Evolutionary conservation across 2,329 filamentous ascomycete genomes (phyloP).

Genomic region (Epichloe coenophiala): DNA sequence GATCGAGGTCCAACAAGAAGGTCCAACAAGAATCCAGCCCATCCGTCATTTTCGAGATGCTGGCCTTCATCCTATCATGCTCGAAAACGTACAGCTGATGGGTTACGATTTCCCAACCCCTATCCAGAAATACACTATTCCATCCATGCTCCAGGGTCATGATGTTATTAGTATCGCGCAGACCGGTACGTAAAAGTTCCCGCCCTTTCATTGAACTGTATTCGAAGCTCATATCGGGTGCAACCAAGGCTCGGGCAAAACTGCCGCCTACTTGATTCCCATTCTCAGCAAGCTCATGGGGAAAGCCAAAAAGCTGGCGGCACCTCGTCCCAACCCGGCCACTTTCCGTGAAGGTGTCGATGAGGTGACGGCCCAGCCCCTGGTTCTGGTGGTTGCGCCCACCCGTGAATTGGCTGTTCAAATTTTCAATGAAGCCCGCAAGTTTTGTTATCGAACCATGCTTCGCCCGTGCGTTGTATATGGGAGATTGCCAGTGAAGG

Average conservation of each 20-base stretch:
- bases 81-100: conserved; percentile 61
- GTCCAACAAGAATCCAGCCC: conserved; percentile 35
- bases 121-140: conserved; percentile 76
- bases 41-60: conserved; percentile 54
- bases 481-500: conserved; percentile 65
- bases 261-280: conserved; percentile 80
- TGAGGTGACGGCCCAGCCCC: conserved; percentile 61
- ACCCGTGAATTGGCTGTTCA: conserved; percentile 86
- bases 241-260: conserved; percentile 78
- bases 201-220: neutral
- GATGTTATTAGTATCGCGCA: conserved; percentile 87
- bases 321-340: conserved; percentile 54
- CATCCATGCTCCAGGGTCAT: conserved; percentile 59
- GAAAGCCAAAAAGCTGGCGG: conserved; percentile 79
- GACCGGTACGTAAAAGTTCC: conserved; percentile 51
- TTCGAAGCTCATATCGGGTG: neutral
- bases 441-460: conserved; percentile 90
- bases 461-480: conserved; percentile 83
- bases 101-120: conserved; percentile 65
- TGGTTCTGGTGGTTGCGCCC: conserved; percentile 75
- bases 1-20: conserved; percentile 45
- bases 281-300: conserved; percentile 88
- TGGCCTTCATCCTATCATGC: conserved; percentile 73
- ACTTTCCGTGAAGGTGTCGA: conserved; percentile 36
- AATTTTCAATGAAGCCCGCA: conserved; percentile 87